A percentile compares a stretch with the other conserved stretches of the same genome.
phyloP scores from a whole-genome alignment of 106 monocot genomes.

The Dendrobium catenatum region DNA sequence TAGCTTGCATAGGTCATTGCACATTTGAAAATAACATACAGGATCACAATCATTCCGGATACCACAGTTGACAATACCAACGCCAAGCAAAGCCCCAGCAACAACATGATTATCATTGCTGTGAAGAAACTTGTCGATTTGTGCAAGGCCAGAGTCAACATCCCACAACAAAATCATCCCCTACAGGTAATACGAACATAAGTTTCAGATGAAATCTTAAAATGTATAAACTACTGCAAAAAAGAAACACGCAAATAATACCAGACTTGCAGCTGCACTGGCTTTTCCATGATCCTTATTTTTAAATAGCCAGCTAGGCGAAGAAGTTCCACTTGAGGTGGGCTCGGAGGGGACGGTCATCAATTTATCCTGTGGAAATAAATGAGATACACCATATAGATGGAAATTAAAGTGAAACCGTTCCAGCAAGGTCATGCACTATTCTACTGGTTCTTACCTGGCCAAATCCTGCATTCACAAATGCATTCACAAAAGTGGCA shows the following conservation, averaged over 20 bases:
- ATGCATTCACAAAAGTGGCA: conserved; percentile 98
- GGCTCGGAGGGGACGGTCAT: conserved; percentile 80
- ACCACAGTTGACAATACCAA: conserved; percentile 93
- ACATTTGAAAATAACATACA: conserved; percentile 30
- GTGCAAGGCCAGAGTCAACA: conserved; percentile 81
- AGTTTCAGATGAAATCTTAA: background rate
- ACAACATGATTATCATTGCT: conserved; percentile 88
- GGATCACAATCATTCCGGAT: conserved; percentile 95
- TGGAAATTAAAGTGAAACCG: background rate
- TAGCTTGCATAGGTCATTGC: background rate
- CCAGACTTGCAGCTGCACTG: conserved; percentile 96
- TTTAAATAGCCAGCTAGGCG: conserved; percentile 80
- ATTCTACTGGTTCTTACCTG: conserved; percentile 39
- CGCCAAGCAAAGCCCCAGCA: conserved; percentile 90
- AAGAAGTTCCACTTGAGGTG: conserved; percentile 51
- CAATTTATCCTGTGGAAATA: conserved; percentile 73
- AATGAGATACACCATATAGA: background rate
- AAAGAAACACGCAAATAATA: conserved; percentile 16
- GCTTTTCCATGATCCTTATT: conserved; percentile 99
- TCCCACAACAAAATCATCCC: conserved; percentile 99
- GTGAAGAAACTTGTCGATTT: conserved; percentile 93
- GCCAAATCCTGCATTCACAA: conserved; percentile 98
- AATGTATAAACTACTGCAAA: background rate
- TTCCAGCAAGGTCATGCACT: background rate
- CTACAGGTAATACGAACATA: conserved; percentile 25